Conservation (phyloP, 2,329 filamentous ascomycete genomes). For the Elsinoe perseae region DNA sequence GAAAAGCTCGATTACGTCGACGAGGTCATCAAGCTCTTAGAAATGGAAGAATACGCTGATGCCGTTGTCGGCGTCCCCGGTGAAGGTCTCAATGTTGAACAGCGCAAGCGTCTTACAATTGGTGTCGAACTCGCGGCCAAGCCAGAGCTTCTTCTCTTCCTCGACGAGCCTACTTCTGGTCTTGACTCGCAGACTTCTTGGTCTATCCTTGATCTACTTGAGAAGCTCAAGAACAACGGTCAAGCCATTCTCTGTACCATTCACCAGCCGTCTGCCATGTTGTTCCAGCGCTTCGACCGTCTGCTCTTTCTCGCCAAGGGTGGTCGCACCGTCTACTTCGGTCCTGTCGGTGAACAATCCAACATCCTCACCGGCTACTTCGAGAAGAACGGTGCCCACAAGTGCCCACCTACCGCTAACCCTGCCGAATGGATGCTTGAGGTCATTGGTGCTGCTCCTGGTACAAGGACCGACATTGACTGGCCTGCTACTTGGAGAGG, state of each 20-base stretch:
- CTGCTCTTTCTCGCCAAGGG: slow-evolving; percentile 70
- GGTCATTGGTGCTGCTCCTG: slow-evolving; percentile 47
- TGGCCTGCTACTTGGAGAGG: slow-evolving; percentile 45
- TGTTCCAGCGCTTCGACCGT: slow-evolving; percentile 85
- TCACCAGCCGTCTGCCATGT: slow-evolving; percentile 90
- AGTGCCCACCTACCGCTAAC: slow-evolving; percentile 62
- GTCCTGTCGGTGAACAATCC: slow-evolving; percentile 66
- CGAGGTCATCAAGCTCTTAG: slow-evolving; percentile 81
- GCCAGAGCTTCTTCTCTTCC: slow-evolving; percentile 79
- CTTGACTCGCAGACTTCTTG: slow-evolving; percentile 89
- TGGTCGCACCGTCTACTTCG: slow-evolving; percentile 74
- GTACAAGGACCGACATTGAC: slow-evolving; percentile 43
- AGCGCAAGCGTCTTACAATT: slow-evolving; percentile 74
- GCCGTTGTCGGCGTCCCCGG: slow-evolving; percentile 85
- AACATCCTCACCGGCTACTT: slow-evolving; percentile 65
- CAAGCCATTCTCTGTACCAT: slow-evolving; percentile 96
- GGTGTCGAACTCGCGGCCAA: slow-evolving; percentile 94
- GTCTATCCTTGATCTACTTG: slow-evolving; percentile 80
- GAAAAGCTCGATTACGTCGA: slow-evolving; percentile 86
- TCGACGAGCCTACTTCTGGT: slow-evolving; percentile 92
- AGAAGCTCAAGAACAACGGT: slow-evolving; percentile 81
- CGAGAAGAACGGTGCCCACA: slow-evolving; percentile 58
- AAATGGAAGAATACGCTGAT: slow-evolving; percentile 85
- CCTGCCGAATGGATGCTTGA: slow-evolving; percentile 74
- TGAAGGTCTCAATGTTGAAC: slow-evolving; percentile 63